Evolutionary conservation across 306 rosid genomes (phyloP), one percentile per base, ranked within the genome.

Genomic region (Dalbergia oliveri): DNA sequence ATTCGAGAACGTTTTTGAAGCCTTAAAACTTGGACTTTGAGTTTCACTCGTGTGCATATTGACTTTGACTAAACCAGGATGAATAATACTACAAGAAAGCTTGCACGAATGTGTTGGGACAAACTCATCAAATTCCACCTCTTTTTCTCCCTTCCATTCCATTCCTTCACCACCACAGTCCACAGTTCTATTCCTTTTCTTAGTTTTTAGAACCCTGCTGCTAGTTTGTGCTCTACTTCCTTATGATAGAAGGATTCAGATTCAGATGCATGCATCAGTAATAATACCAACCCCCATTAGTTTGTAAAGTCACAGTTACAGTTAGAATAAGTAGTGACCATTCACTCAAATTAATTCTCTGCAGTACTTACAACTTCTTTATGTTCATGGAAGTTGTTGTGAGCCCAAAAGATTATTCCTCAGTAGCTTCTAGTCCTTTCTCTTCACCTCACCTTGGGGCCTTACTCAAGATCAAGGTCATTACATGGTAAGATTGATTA

Each of bases 21-120:
- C 91, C 96, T 89, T 90, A 80, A 89, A 87, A 51, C 71, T 80
- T 86, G 97, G 97, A 73, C 34, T 85, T 77, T 56, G 78, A 81
- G 85, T 85, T 88, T 82, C 98, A 92, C 92, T 89, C 97, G 94
- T 90, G 97, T 89, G 97, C 93, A 79, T 86, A 72, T 89, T 90
- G 91, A 88, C 92, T 85, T 90, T 88, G 91, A 88, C 94, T 67
- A 23, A 62, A 21, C 26, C 61, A 41, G 11, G 34, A 3, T 69
- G 37, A 58, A 68, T 54, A 53, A 13, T 73, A 62, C n/a, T 68
- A 71, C 63, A 58, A 72, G 65, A 56, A 13, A 45, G 73, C 49
- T 39, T 77, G 82, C 87, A 76, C 72, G 88, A 85, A 88, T 89
- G 87, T 86, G 87, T 71, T 86, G 81, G 76, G 78, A 88, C 85